Conservation (phyloP, 768 basidiomycete genomes). For the Amanita muscaria region DNA sequence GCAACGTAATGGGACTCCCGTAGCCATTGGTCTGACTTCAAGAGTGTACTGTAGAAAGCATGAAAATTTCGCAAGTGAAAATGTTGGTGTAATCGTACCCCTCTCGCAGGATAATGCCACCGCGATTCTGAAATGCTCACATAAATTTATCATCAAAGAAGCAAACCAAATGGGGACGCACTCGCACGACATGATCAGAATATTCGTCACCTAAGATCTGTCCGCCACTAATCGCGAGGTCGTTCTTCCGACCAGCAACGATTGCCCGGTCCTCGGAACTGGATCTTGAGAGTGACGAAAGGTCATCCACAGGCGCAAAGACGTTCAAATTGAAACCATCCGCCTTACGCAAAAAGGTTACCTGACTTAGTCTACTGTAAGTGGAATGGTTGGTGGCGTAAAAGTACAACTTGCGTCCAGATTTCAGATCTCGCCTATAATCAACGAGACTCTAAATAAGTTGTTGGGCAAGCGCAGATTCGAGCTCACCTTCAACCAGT, state of each 20-base stretch:
- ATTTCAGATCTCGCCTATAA: constrained; percentile 77
- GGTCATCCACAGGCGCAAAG: constrained; percentile 88
- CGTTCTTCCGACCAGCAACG: constrained; percentile 62
- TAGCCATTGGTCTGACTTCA: constrained; percentile 93
- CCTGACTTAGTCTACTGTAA: constrained; percentile 47
- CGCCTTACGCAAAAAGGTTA: constrained; percentile 75
- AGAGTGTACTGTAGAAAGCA: constrained; percentile 47
- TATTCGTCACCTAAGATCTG: constrained; percentile 93
- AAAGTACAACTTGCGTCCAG: constrained; percentile 60
- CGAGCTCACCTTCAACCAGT: constrained; percentile 70
- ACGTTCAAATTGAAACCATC: constrained; percentile 75
- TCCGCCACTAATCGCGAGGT: constrained; percentile 68
- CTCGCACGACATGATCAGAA: constrained; percentile 88
- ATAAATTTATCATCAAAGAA: background rate
- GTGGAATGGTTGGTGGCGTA: background rate
- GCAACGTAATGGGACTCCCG: constrained; percentile 59
- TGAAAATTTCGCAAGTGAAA: background rate
- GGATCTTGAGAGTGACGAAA: constrained; percentile 71
- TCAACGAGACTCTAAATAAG: background rate
- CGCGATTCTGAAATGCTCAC: constrained; percentile 54
- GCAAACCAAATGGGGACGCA: constrained; percentile 19
- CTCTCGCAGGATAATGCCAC: constrained; percentile 89
- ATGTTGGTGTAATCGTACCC: constrained; percentile 39
- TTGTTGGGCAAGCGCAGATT: background rate
- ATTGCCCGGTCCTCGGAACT: constrained; percentile 48